Evolutionary conservation across 331 rosid species (phyloP).

Genomic region (Malus hybrid): DNA sequence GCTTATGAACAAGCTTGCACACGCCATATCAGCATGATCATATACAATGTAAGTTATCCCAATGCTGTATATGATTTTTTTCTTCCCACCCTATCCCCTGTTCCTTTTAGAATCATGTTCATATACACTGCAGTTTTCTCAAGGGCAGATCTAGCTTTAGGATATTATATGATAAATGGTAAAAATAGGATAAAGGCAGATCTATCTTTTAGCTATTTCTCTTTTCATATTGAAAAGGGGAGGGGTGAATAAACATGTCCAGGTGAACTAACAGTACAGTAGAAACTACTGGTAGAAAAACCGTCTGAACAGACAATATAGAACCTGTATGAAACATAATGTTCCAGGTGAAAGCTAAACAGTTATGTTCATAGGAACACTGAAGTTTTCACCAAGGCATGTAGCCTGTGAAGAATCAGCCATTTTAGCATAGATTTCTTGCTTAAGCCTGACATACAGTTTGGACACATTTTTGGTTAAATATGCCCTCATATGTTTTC

Average conservation of each 20-base stretch:
- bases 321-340: background rate
- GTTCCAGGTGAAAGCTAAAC: background rate
- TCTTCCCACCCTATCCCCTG: background rate
- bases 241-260: background rate
- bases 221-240: background rate
- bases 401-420: background rate
- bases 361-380: background rate
- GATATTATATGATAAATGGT: background rate
- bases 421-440: background rate
- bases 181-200: no score
- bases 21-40: slow-evolving; percentile 82
- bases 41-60: slow-evolving; percentile 60
- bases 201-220: background rate
- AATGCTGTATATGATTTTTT: background rate
- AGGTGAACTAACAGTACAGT: background rate
- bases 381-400: background rate
- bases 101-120: background rate
- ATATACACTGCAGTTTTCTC: background rate
- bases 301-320: no score
- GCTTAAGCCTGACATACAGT: no score
- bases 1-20: slow-evolving; percentile 94
- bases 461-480: background rate
- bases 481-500: slow-evolving; percentile 12
- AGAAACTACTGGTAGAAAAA: background rate
- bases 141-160: background rate